Evolutionary conservation across 768 basidiomycete genomes (phyloP), one percentile per base, ranked within the genome.

Genomic region (Russula abietina): DNA sequence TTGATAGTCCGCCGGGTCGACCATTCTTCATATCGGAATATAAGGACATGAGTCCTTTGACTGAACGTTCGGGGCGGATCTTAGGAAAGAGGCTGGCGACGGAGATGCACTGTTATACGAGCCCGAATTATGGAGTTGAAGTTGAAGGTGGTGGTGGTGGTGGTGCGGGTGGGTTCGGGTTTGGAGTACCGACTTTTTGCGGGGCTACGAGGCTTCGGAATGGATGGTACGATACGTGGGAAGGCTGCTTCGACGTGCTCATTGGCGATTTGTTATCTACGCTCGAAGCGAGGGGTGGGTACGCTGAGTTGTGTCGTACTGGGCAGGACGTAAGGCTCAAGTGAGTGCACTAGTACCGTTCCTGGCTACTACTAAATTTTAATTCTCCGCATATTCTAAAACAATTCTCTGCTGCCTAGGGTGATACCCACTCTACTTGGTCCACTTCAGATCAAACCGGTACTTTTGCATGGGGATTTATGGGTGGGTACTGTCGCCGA

Each of bases 11-110:
- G n/a, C n/a, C n/a, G n/a, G n/a, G n/a, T 11, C 72, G 69, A 38
- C 87, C 88, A 0, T 87, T 80, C 70, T 87, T 91, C 74, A 79
- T 91, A 51, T 87, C 86, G 0, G 86, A 91, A 71, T 89, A 88
- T 77, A 89, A 84, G 70, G 77, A 83, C 38, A 73, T 91, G 17
- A 70, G 72, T 0, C 68, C 76, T 33, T 74, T 91, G 17, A 78
- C 78, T 14, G 70, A 73, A 26, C 66, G 72, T 19, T 75, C 83
- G 14, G 85, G 82, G 3, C 71, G 73, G 52, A 68, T 73, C 14
- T 77, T 91, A 8, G 90, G 82, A 10, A 77, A 77, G 71, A 78
- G 86, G 48, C 67, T 92, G 59, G 89, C 88, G 0, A 80, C 74
- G 2, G 87, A 91, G 69, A 71, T 92, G 59, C 90, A 92, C 60